Evolutionary conservation across 352 stramenopile genomes (phyloP), one percentile per base, ranked within the genome.

Genomic region (Thraustotheca clavata): DNA sequence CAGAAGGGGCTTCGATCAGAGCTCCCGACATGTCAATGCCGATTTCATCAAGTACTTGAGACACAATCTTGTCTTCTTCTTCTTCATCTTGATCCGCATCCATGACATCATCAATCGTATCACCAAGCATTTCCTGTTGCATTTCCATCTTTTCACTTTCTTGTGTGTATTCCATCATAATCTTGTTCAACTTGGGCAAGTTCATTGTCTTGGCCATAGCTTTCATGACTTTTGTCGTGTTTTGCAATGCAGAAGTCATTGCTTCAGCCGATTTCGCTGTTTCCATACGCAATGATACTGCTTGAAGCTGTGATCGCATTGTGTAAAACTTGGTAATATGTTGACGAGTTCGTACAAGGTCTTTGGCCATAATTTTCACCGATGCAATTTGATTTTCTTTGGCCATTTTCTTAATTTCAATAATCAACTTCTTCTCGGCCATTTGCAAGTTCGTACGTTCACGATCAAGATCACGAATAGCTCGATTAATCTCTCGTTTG

Each of bases 301-400:
- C 91, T 75, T 98, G 94, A 40, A 99, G 78, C 73, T 99, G 95
- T 71, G 87, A 97, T 39, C 91, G 80, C 91, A 99, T 98, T 48
- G 97, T 96, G 72, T 98, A 98, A 71, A 98, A 98, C 80, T 98
- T 98, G 49, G 90, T 97, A 49, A 98, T 87, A 70, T 98, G 95
- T 75, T 98, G 91, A 9, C 94, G 76, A 55, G 93, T 98, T 62
- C 96, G 87, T 52, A 98, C 88, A 40, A 97, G 75, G 76, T 98
- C 94, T 75, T 98, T 97, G 48, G 94, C 94, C 91, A 98, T 98
- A 69, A 98, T 97, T 74, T 98, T 98, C 29, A 98, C 95, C 18
- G 85, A 86, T 46, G 80, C 86, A 77, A 98, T 98, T 76, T 99
- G 95, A 39, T 94, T 88, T 48, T 98, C 86, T 49, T 96, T 97